phyloP scores from a whole-genome alignment of 768 basidiomycete species.

The Polyporus arcularius region DNA sequence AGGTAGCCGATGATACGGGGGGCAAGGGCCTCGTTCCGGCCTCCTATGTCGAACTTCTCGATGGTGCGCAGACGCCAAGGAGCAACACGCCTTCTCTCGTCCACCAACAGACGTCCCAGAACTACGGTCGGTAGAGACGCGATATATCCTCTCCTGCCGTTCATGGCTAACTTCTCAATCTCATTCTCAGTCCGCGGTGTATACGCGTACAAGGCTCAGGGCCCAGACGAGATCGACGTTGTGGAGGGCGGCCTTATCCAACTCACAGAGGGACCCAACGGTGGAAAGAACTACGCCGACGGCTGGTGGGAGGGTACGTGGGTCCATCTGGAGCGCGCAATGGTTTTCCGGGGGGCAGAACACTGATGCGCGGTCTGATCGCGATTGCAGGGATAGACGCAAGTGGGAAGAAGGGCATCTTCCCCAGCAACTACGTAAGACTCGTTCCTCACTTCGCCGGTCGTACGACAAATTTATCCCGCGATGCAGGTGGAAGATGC shows the following conservation, averaged over 20 bases:
- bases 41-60: conserved; percentile 61
- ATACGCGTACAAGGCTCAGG: conserved; percentile 76
- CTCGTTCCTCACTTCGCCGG: background rate
- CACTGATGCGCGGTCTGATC: conserved; percentile 20
- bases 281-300: conserved; percentile 68
- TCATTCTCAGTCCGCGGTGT: conserved; percentile 69
- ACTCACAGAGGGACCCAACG: conserved; percentile 59
- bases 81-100: conserved; percentile 16
- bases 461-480: conserved; percentile 11
- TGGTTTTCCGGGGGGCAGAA: background rate
- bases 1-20: conserved; percentile 60
- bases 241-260: conserved; percentile 62
- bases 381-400: conserved; percentile 55
- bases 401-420: conserved; percentile 71
- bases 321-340: background rate
- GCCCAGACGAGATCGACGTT: conserved; percentile 67
- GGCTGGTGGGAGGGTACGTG: conserved; percentile 86
- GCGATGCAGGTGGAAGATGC: conserved; percentile 49
- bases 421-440: conserved; percentile 88
- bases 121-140: conserved; percentile 48
- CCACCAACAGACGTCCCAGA: conserved; percentile 37
- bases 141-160: background rate
- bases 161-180: background rate
- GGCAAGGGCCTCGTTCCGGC: conserved; percentile 79
- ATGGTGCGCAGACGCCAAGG: conserved; percentile 21